These are phyloP conservation scores for Microcos paniculata DNA, from an alignment of 345 rosid genomes.

Conservation along the genomic window DNA sequence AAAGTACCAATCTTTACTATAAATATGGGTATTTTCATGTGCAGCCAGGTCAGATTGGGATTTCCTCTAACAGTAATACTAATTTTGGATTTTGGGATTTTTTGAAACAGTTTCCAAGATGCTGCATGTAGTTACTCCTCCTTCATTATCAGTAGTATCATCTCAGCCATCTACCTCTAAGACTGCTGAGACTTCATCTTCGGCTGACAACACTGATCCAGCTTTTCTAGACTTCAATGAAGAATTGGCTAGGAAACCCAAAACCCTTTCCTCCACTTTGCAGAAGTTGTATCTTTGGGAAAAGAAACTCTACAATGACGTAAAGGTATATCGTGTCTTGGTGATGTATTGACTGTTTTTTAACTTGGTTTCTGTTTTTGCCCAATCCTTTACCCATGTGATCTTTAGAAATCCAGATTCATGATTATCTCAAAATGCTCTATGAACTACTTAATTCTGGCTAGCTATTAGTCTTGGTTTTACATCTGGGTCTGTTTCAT, in stretches of 20 bases:
- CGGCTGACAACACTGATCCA: constrained; percentile 35
- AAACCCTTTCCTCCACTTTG: constrained; percentile 85
- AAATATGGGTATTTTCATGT: neutral
- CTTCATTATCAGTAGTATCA: constrained; percentile 51
- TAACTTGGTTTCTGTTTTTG: neutral
- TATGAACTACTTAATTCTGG: neutral
- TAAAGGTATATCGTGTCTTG: constrained; percentile 56
- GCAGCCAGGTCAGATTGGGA: constrained; percentile 13
- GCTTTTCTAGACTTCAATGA: constrained; percentile 56
- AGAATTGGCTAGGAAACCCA: constrained; percentile 63
- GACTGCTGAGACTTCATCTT: constrained; percentile 41
- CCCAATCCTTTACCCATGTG: neutral
- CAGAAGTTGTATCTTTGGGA: constrained; percentile 90
- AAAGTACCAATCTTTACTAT: neutral
- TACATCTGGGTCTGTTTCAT: neutral
- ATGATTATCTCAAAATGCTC: neutral
- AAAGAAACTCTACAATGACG: constrained; percentile 89
- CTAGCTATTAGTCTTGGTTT: neutral
- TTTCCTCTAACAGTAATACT: constrained; percentile 13
- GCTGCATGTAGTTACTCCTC: constrained; percentile 59
- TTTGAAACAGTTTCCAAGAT: constrained; percentile 56
- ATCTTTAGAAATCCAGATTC: neutral
- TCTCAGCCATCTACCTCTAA: constrained; percentile 61
- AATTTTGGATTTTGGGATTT: constrained; percentile 17
- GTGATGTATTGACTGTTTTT: neutral